A percentile compares a stretch with the other conserved stretches of the same genome.
Conservation (phyloP, 495 filamentous ascomycete species). For the Xylaria cubensis region DNA sequence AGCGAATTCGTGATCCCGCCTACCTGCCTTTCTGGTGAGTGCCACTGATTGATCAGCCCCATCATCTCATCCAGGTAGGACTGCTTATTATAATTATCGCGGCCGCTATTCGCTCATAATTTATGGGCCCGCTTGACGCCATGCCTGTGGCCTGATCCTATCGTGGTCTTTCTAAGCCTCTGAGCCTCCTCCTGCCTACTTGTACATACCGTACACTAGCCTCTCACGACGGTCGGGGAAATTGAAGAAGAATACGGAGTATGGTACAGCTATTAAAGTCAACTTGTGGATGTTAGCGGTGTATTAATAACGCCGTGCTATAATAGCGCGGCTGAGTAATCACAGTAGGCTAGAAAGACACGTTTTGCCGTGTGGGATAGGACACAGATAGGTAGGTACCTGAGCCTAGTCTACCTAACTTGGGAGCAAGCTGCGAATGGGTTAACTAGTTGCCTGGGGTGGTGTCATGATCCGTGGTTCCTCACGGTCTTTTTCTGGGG, state of each 20-base stretch:
- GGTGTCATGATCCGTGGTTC: conserved; percentile 1
- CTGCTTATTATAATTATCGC: conserved; percentile 17
- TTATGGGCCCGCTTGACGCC: conserved; percentile 9
- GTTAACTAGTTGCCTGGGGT: not conserved
- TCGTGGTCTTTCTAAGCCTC: not conserved
- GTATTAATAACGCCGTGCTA: not conserved
- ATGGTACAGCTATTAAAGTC: not conserved
- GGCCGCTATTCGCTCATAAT: conserved; percentile 4
- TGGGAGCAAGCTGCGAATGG: not conserved
- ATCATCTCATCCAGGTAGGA: conserved; percentile 17
- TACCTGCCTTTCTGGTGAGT: conserved; percentile 19
- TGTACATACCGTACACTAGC: not conserved
- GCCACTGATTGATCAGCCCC: conserved; percentile 15
- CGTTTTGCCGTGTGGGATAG: not conserved
- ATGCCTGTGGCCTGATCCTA: conserved; percentile 20
- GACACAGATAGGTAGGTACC: not conserved
- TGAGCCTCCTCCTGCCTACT: conserved; percentile 10
- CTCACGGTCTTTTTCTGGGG: conserved; percentile 1
- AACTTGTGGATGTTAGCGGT: not conserved
- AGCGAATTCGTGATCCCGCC: not conserved
- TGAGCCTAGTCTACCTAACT: not conserved
- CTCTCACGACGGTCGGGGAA: not conserved
- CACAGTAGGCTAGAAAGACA: not conserved
- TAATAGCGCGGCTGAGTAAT: conserved; percentile 3
- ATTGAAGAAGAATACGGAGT: not conserved